Evolutionary conservation across 169 alveolate genomes (phyloP).

Genomic region (Babesia bovis): DNA sequence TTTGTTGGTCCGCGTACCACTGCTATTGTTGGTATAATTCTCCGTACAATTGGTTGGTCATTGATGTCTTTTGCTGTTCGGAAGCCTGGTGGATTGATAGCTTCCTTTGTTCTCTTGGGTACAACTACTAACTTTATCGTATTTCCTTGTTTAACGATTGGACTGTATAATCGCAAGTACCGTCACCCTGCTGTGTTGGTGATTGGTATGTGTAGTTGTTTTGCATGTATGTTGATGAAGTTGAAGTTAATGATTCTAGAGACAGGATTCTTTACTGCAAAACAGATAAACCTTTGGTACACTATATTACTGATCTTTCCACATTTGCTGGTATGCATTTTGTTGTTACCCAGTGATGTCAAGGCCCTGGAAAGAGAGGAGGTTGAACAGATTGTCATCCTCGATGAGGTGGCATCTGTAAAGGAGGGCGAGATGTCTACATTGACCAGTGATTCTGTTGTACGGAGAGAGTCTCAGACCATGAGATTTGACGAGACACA

Average conservation of each 20-base stretch:
- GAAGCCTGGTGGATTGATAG: slow-evolving; percentile 12
- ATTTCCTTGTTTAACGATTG: slow-evolving; percentile 61
- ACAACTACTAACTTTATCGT: slow-evolving; percentile 33
- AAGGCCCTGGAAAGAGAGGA: not conserved
- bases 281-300: slow-evolving; percentile 9
- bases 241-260: slow-evolving; percentile 13
- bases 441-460: not conserved
- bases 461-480: not conserved
- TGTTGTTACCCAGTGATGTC: slow-evolving; percentile 25
- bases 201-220: slow-evolving; percentile 45
- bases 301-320: slow-evolving; percentile 30
- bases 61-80: slow-evolving; percentile 33
- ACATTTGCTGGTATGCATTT: not conserved
- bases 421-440: not conserved
- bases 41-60: slow-evolving; percentile 44
- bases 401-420: not conserved
- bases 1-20: slow-evolving; percentile 47
- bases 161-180: slow-evolving; percentile 21
- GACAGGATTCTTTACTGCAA: slow-evolving; percentile 8
- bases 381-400: not conserved
- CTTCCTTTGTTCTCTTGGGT: slow-evolving; percentile 39
- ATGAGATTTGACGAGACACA: too few relatives aligned
- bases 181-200: slow-evolving; percentile 14
- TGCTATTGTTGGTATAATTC: slow-evolving; percentile 26
- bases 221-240: slow-evolving; percentile 49